These are phyloP conservation scores for Trichosporon faecale DNA, from an alignment of 1,284 basidiomycete species.

Conservation along the genomic window DNA sequence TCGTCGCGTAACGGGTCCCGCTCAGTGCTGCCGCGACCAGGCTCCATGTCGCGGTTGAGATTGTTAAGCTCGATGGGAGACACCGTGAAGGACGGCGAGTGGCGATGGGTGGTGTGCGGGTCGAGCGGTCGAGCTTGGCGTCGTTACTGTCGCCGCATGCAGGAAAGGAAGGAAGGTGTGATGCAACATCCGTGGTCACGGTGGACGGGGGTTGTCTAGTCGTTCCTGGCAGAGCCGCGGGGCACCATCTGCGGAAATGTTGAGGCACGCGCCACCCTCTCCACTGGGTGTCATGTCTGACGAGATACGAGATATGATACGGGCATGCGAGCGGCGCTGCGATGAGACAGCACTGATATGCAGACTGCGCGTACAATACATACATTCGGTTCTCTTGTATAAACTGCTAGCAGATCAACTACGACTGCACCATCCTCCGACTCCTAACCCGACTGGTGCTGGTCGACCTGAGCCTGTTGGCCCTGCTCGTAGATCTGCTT, in stretches of 20 bases:
- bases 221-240: neutral
- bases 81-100: conserved; percentile 10
- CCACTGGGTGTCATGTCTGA: neutral
- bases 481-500: neutral
- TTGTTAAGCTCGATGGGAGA: conserved; percentile 17
- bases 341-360: neutral
- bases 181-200: neutral
- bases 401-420: neutral
- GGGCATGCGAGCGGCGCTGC: too few species aligned
- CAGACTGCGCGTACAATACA: neutral
- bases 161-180: neutral
- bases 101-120: neutral
- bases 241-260: neutral
- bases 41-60: conserved; percentile 6
- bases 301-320: neutral
- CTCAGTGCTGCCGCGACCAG: conserved; percentile 7
- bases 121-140: neutral
- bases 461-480: neutral
- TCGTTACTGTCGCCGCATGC: neutral
- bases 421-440: neutral
- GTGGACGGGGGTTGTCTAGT: neutral
- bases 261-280: neutral
- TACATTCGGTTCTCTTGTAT: neutral
- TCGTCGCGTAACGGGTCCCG: conserved; percentile 9
- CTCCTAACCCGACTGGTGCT: neutral